Evolutionary conservation across 495 filamentous ascomycete species (phyloP), one percentile per base, ranked within the genome.

Genomic region (Penicillium goetzii): DNA sequence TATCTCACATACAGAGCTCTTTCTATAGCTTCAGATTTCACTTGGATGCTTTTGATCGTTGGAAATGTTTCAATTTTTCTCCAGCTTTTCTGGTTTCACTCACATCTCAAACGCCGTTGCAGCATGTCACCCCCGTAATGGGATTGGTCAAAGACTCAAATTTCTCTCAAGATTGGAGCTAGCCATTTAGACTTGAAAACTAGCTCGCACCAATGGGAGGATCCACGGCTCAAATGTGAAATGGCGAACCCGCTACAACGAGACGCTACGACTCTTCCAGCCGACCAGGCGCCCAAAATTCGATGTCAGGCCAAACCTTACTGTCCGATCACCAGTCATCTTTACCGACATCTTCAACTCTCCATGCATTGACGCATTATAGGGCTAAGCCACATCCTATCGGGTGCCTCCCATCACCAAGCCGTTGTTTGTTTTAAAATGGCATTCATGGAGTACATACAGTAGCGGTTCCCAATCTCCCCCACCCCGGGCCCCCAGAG

Each of bases 161-260:
- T 25, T 21, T 8, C 30, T 21, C 30, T 4, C 32, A 55, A 36
- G 9, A 17, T 55, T 36, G 25, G 17, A n/a, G 52, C 17, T 34
- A 43, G 36, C 38, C 32, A 52, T 36, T 64, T 60, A 65, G 62
- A 56, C 58, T 65, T 30, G 54, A 58, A 58, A 17, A 33, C 49
- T 60, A 65, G 58, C 32, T 52, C 50, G 17, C 28, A 43, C 62
- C 62, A 65, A 65, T 65, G 40, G 40, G 62, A 43, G 17, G 25
- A 56, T 21, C 33, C 43, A 41, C 34, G 62, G 62, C 14, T 60
- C 41, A 56, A 64, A 21, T 47, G 47, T 60, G 49, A 56, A 64
- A 21, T 47, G 47, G 38, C 34, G 5, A 52, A 36, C 23, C 57
- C 57, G 23, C 52, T 11, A n/a, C 15, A n/a, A 53, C 3, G 3